Evolutionary conservation across 441 rosid species (phyloP), one percentile per base, ranked within the genome.

Genomic region (Mallotus japonicus): DNA sequence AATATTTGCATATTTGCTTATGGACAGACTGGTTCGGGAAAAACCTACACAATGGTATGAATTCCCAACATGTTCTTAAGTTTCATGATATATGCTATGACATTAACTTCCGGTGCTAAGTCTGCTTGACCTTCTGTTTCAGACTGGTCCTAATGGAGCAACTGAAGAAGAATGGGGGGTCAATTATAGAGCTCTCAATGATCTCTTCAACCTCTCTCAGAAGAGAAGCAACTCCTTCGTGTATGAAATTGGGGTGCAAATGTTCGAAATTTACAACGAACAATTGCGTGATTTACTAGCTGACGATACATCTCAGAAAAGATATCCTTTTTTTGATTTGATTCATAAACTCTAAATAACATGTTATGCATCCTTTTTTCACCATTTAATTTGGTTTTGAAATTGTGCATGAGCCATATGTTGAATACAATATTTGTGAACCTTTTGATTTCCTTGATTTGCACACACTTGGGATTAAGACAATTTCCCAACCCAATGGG

Each of bases 21-120:
- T 79, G 99, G 99, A 57, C 99, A 94, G 84, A 93, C 96, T 55
- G 98, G 98, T 22, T 93, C 98, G 1, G 98, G 98, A 54, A 93
- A 93, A 80, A 95, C 99, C 34, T 92, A 95, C 79, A 92, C 98
- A 20, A 92, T 95, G 98, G 97, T 92, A 71, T 59, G 75, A 15
- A 55, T 61, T 65, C 54, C 56, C 17, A 49, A 9, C 14, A 37
- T 11, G 57, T 24, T 47, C 47, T 40, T 50, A n/a, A 14, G 14
- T 24, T 56, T 51, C 32, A 10, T 34, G 5, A 32, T 63, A 13
- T 54, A 4, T 57, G 22, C 56, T n/a, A 49, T 32, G 57, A 11
- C 5, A 14, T 19, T 44, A 42, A 20, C 55, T 12, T 1, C 12
- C 20, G 47, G 7, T 58, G 24, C 69, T 73, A 20, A 69, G 15